Percentiles rank a stretch among this genome's conserved stretches.
phyloP scores from a whole-genome alignment of 257 asterid genomes.

The Buddleja alternifolia region DNA sequence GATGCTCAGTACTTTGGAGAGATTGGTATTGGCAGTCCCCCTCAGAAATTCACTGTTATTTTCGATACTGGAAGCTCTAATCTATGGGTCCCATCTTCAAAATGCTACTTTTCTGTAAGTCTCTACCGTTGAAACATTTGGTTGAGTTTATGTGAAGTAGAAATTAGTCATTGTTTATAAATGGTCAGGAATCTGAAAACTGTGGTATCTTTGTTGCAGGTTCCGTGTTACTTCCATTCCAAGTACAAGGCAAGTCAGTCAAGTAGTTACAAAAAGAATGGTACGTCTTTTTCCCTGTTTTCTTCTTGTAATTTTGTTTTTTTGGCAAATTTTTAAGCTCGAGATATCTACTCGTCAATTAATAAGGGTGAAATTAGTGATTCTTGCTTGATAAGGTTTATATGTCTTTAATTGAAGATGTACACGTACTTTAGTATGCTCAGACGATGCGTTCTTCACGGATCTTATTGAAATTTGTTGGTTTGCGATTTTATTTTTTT shows the following conservation, averaged over 20 bases:
- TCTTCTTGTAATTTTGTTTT: background rate
- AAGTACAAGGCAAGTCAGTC: constrained; percentile 77
- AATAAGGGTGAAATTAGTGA: too few species aligned
- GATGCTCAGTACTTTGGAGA: constrained; percentile 99
- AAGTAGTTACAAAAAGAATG: constrained; percentile 71
- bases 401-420: too few species aligned
- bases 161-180: background rate
- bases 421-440: too few species aligned
- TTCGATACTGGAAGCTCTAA: constrained; percentile 98
- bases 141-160: background rate
- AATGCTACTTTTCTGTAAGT: constrained; percentile 86
- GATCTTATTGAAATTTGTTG: background rate
- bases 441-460: too few species aligned
- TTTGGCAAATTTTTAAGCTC: background rate
- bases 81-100: constrained; percentile 93
- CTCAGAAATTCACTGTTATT: constrained; percentile 88
- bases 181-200: background rate
- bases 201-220: constrained; percentile 47
- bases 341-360: too few species aligned
- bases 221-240: constrained; percentile 74
- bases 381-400: too few species aligned
- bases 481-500: too few species aligned
- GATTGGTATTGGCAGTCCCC: constrained; percentile 89
- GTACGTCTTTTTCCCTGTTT: constrained; percentile 41
- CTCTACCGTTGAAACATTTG: background rate